Conservation (phyloP, 768 basidiomycete species). For the Mycena sanguinolenta region DNA sequence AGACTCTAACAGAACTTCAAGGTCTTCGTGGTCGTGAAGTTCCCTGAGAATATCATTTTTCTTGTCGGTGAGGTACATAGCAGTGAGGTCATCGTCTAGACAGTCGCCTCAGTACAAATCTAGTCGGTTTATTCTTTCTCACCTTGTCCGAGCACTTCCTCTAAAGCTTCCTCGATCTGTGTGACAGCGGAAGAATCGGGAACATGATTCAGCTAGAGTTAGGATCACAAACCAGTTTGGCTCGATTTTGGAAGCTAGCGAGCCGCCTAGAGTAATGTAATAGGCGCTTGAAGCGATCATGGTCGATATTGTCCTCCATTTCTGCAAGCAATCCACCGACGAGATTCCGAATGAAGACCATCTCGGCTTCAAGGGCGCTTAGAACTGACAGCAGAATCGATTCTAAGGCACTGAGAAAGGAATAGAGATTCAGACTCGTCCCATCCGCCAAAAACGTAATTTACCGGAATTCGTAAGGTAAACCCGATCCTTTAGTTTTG, state of each 20-base stretch:
- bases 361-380: constrained; percentile 94
- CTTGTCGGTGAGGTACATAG: constrained; percentile 96
- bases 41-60: constrained; percentile 72
- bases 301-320: constrained; percentile 95
- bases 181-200: constrained; percentile 14
- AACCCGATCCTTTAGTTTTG: constrained; percentile 73
- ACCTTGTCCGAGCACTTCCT: constrained; percentile 95
- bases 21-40: constrained; percentile 88
- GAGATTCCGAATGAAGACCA: constrained; percentile 93
- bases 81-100: constrained; percentile 93
- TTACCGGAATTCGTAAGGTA: constrained; percentile 92
- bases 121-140: constrained; percentile 2
- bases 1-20: constrained; percentile 93
- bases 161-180: constrained; percentile 90
- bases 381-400: constrained; percentile 93
- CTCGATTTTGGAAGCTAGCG: constrained; percentile 91
- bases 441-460: constrained; percentile 21
- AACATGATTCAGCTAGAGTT: background rate
- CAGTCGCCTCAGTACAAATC: constrained; percentile 1
- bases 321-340: constrained; percentile 92
- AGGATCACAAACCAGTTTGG: constrained; percentile 72
- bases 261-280: constrained; percentile 93
- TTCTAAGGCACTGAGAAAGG: constrained; percentile 82
- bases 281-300: constrained; percentile 92
- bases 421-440: constrained; percentile 36